Percentiles rank a stretch among this genome's conserved stretches.
phyloP scores from a whole-genome alignment of 2,329 filamentous ascomycete species.

The Penicillium glabrum region DNA sequence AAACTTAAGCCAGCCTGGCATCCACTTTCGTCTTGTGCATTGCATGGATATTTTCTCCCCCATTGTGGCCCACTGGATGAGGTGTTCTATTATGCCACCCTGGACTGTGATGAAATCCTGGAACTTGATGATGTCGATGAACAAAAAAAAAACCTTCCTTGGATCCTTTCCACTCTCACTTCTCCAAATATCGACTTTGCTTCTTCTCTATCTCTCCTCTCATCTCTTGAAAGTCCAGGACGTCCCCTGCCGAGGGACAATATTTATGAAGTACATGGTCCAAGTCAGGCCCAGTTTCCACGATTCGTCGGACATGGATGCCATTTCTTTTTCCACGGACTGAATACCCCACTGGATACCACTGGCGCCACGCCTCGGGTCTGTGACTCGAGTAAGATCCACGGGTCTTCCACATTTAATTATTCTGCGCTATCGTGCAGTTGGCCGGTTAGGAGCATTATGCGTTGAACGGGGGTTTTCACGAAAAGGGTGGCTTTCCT shows the following conservation, averaged over 20 bases:
- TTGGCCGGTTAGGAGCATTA: conserved; percentile 21
- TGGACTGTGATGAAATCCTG: conserved; percentile 14
- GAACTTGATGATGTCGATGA: conserved; percentile 18
- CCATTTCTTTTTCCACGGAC: conserved; percentile 8
- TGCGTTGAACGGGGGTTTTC: conserved; percentile 21
- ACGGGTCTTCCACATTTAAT: conserved; percentile 14
- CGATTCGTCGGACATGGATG: conserved; percentile 1
- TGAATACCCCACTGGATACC: conserved; percentile 11
- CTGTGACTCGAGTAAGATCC: conserved; percentile 2
- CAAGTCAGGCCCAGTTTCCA: not conserved
- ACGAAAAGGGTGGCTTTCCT: conserved; percentile 33
- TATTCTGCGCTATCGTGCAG: conserved; percentile 18
- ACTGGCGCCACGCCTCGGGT: conserved; percentile 1
- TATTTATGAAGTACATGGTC: not conserved
- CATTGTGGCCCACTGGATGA: conserved; percentile 15
- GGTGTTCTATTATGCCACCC: conserved; percentile 3
- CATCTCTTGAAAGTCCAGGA: conserved; percentile 6
- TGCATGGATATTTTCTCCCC: conserved; percentile 10
- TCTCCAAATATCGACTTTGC: conserved; percentile 3
- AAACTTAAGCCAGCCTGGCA: conserved; percentile 12
- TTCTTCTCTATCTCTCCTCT: not conserved
- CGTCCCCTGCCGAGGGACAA: conserved; percentile 1
- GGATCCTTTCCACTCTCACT: not conserved
- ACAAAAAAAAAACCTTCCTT: conserved; percentile 6
- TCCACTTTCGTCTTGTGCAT: conserved; percentile 7